Conservation (phyloP, 805 yeast genomes). For the Grigorovia transvaalensis region DNA sequence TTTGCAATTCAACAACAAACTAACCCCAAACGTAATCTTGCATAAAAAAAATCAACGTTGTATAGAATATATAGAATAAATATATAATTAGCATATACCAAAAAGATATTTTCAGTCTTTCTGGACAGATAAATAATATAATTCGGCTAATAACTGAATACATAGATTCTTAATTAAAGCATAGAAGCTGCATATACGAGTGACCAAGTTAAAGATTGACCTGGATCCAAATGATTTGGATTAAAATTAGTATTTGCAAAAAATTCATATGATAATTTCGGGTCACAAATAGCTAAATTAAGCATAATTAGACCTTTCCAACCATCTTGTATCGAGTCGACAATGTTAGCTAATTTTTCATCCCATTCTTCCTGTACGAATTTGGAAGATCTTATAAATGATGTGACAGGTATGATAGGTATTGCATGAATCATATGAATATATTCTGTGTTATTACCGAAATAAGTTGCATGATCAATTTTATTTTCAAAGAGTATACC, state of each 20-base stretch:
- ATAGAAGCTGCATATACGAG: constrained; percentile 53
- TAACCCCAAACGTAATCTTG: neutral
- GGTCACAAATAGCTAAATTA: constrained; percentile 66
- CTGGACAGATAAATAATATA: too few relatives aligned
- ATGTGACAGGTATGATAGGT: constrained; percentile 58
- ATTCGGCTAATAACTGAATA: too few relatives aligned
- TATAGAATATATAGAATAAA: neutral
- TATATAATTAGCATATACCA: neutral
- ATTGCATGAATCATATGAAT: constrained; percentile 73
- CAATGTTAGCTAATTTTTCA: constrained; percentile 35
- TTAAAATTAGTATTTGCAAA: constrained; percentile 48
- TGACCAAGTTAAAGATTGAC: constrained; percentile 84
- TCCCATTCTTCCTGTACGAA: constrained; percentile 61
- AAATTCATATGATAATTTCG: constrained; percentile 49
- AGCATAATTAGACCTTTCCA: constrained; percentile 68
- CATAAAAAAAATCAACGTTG: neutral
- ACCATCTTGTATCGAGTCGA: constrained; percentile 46
- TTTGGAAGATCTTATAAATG: constrained; percentile 42
- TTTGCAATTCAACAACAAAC: too few relatives aligned
- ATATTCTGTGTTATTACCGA: constrained; percentile 62
- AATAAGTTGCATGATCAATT: constrained; percentile 62
- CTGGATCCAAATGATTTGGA: constrained; percentile 57
- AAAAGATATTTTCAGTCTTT: too few relatives aligned
- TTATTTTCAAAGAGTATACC: constrained; percentile 70
- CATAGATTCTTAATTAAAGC: neutral